Conservation (phyloP, 306 rosid species). For the Inga leiocalycina region DNA sequence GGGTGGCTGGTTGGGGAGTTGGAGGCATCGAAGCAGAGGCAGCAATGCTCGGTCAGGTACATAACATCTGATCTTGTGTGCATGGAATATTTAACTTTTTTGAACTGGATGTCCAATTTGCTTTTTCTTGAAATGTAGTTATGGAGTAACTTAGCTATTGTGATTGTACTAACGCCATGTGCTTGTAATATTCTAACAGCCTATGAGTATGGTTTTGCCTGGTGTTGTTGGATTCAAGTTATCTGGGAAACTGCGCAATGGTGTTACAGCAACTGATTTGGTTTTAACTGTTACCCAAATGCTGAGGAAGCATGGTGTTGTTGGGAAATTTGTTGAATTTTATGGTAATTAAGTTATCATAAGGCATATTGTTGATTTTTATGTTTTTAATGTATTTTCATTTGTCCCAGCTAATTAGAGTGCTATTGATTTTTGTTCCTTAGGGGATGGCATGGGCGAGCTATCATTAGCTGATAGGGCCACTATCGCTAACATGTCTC, state of each 20-base stretch:
- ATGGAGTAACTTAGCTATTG: conserved; percentile 22
- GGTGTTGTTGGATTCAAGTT: conserved; percentile 99
- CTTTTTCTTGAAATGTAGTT: conserved; percentile 24
- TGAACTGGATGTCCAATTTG: conserved; percentile 13
- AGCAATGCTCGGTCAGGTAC: conserved; percentile 99
- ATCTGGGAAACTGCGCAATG: conserved; percentile 85
- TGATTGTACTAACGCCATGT: conserved; percentile 34
- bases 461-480: conserved; percentile 97
- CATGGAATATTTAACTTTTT: conserved; percentile 17
- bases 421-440: conserved; percentile 40
- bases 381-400: neutral
- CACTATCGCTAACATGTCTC: conserved; percentile 99
- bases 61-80: conserved; percentile 29
- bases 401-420: conserved; percentile 17
- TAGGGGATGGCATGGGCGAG: conserved; percentile 93
- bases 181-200: conserved; percentile 63
- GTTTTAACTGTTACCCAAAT: conserved; percentile 98
- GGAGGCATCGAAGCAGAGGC: conserved; percentile 99
- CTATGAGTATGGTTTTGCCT: conserved; percentile 99
- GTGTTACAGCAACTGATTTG: conserved; percentile 99
- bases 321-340: conserved; percentile 97
- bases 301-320: conserved; percentile 99
- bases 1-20: conserved; percentile 99
- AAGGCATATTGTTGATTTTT: neutral
- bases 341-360: conserved; percentile 64